Percentiles rank a stretch among this genome's conserved stretches.
Conservation (phyloP, 768 basidiomycete species). For the Mycena vulgaris region DNA sequence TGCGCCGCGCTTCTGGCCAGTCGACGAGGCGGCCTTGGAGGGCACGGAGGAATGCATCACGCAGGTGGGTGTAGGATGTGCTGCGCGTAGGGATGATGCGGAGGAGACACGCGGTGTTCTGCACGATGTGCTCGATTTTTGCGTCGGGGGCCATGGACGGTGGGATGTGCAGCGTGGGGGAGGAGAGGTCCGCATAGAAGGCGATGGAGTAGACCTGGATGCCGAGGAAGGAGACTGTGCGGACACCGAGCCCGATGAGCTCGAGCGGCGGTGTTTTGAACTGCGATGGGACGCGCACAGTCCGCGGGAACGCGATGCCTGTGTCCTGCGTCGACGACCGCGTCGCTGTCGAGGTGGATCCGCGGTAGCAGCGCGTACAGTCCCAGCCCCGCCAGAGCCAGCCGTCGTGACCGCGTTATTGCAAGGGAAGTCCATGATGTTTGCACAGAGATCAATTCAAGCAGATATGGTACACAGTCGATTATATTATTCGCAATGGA, state of each 20-base stretch:
- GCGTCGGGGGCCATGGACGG: conserved; percentile 71
- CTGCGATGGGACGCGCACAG: conserved; percentile 75
- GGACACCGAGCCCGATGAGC: conserved; percentile 87
- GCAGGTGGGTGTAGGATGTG: conserved; percentile 84
- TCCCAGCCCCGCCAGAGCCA: conserved; percentile 52
- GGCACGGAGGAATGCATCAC: conserved; percentile 87
- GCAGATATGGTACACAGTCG: too few relatives aligned
- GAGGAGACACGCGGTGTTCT: conserved; percentile 78
- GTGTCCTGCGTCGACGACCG: conserved; percentile 81
- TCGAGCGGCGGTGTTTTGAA: conserved; percentile 73
- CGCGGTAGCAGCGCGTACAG: conserved; percentile 46
- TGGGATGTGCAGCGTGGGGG: conserved; percentile 72
- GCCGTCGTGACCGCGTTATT: conserved; percentile 45
- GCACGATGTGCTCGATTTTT: conserved; percentile 78
- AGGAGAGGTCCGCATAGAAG: conserved; percentile 89
- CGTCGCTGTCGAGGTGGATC: conserved; percentile 62
- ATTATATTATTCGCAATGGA: too few relatives aligned
- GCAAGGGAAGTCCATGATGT: conserved; percentile 32
- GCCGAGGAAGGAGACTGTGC: conserved; percentile 90
- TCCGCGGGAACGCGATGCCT: conserved; percentile 80
- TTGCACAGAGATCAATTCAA: too few relatives aligned
- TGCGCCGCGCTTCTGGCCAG: conserved; percentile 64
- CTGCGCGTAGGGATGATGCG: conserved; percentile 86
- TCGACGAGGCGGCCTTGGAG: conserved; percentile 72
- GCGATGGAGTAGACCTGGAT: conserved; percentile 93